phyloP scores from a whole-genome alignment of 1,284 basidiomycete genomes.

The Ganoderma meredithae region DNA sequence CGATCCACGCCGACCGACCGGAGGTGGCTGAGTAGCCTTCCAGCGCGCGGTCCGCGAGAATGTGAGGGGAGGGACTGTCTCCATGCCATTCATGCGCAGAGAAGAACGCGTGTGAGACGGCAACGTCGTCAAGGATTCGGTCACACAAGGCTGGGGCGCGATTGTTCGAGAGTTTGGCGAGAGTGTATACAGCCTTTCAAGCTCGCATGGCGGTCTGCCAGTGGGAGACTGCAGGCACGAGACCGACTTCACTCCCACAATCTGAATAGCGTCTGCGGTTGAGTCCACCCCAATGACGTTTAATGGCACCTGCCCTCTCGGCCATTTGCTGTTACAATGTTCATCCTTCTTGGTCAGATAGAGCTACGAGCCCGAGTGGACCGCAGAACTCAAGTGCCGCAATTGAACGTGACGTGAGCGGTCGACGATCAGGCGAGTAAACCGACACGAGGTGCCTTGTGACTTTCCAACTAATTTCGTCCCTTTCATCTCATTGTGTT shows the following conservation, averaged over 20 bases:
- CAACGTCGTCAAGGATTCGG: background rate
- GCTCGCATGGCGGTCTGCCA: background rate
- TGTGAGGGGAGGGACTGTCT: constrained; percentile 11
- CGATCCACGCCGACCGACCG: constrained; percentile 18
- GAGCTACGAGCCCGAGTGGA: background rate
- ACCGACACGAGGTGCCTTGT: no score
- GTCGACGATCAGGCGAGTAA: no score
- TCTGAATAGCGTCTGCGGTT: background rate
- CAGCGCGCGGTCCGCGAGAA: constrained; percentile 27
- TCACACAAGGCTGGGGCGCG: background rate
- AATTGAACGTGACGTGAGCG: no score
- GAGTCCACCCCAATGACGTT: no score
- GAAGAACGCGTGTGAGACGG: background rate
- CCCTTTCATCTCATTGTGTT: no score
- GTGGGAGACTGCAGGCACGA: background rate
- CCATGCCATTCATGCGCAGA: background rate
- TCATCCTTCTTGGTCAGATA: background rate
- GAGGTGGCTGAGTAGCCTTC: constrained; percentile 21
- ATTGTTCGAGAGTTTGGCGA: background rate
- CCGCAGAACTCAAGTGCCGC: no score
- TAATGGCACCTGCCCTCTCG: no score
- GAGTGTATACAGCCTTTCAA: background rate
- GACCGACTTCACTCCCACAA: background rate
- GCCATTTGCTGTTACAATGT: background rate
- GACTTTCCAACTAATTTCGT: no score